A percentile compares a stretch with the other conserved stretches of the same genome.
phyloP scores from a whole-genome alignment of 331 rosid species.

The Erythrophleum ivorense region DNA sequence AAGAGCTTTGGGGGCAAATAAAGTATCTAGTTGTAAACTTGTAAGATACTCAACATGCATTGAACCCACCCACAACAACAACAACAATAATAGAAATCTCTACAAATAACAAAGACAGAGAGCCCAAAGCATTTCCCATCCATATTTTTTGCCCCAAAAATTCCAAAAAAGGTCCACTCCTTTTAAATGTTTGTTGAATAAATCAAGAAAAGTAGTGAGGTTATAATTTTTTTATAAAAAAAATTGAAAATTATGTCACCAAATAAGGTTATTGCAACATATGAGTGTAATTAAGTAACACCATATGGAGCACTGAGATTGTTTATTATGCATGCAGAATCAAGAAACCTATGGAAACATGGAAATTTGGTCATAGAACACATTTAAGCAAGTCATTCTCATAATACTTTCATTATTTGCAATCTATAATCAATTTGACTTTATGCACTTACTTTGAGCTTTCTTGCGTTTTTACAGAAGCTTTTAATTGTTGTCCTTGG shows the following conservation, averaged over 20 bases:
- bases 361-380: background rate
- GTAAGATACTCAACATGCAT: conserved; percentile 24
- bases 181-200: conserved; percentile 7
- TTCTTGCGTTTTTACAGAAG: conserved; percentile 94
- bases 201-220: background rate
- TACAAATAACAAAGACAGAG: background rate
- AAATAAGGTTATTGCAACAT: background rate
- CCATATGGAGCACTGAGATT: background rate
- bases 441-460: conserved; percentile 77
- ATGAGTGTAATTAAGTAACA: background rate
- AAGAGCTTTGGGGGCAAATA: background rate
- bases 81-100: background rate
- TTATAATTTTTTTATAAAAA: too few species aligned
- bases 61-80: conserved; percentile 5
- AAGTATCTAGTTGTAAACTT: conserved; percentile 4
- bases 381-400: background rate
- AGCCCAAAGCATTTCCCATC: background rate
- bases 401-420: conserved; percentile 27
- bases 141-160: conserved; percentile 12
- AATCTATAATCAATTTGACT: conserved; percentile 28
- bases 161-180: background rate
- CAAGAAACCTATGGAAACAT: conserved; percentile 2
- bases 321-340: conserved; percentile 18
- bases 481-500: conserved; percentile 71
- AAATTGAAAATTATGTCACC: background rate